Evolutionary conservation across 495 filamentous ascomycete genomes (phyloP).

Genomic region (Aspergillus taichungensis): DNA sequence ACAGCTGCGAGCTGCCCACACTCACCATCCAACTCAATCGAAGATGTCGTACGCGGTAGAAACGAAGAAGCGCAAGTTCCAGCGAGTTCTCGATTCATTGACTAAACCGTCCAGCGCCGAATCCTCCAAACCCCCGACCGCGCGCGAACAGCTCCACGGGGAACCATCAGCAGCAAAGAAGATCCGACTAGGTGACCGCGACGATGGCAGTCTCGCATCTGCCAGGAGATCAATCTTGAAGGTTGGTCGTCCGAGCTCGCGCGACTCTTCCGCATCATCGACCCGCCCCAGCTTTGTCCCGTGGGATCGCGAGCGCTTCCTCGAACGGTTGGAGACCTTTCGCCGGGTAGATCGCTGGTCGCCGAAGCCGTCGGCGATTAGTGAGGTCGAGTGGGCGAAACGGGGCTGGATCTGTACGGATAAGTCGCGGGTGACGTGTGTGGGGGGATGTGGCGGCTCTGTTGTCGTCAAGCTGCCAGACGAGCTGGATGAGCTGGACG

Average conservation of each 20-base stretch:
- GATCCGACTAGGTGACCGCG: slow-evolving; percentile 23
- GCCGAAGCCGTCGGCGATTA: slow-evolving; percentile 64
- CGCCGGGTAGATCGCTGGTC: slow-evolving; percentile 83
- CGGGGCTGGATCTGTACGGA: slow-evolving; percentile 83
- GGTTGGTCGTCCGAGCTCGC: slow-evolving; percentile 13
- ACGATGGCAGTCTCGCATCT: slow-evolving; percentile 14
- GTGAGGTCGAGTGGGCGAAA: slow-evolving; percentile 93
- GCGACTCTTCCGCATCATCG: slow-evolving; percentile 16
- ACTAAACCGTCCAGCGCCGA: slow-evolving; percentile 21
- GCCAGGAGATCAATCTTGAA: slow-evolving; percentile 23
- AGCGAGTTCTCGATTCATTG: slow-evolving; percentile 48
- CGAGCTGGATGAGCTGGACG: slow-evolving; percentile 42
- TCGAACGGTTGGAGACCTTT: slow-evolving; percentile 77
- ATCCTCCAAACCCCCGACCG: slow-evolving; percentile 18
- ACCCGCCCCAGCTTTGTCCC: slow-evolving; percentile 61
- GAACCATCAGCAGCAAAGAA: slow-evolving; percentile 28
- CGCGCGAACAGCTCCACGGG: neutral
- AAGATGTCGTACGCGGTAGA: slow-evolving; percentile 45
- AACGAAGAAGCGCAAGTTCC: slow-evolving; percentile 48
- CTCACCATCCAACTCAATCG: neutral
- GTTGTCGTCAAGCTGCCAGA: slow-evolving; percentile 72
- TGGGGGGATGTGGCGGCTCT: slow-evolving; percentile 69
- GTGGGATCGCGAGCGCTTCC: slow-evolving; percentile 73
- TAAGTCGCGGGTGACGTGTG: slow-evolving; percentile 72
- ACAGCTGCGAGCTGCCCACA: too few relatives aligned